phyloP scores from a whole-genome alignment of 2,329 filamentous ascomycete species.

The Trichoderma atrobrunneum region DNA sequence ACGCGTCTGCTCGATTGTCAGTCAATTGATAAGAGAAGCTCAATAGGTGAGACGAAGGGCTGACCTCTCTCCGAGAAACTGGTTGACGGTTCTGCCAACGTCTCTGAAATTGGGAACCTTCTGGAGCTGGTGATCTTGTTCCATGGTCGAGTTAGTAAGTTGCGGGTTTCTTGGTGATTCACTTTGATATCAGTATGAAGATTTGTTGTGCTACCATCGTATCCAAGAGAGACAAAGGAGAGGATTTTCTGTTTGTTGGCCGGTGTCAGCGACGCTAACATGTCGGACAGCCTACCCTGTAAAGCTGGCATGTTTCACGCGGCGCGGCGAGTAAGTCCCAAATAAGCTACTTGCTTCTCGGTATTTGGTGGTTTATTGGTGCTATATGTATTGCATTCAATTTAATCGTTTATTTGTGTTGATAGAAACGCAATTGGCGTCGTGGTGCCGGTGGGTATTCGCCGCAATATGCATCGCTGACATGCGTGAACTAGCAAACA shows the following conservation, averaged over 20 bases:
- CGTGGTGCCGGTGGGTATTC: background rate
- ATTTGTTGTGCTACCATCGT: background rate
- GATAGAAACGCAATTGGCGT: background rate
- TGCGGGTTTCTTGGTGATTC: background rate
- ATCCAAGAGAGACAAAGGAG: background rate
- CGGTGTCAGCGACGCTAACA: background rate
- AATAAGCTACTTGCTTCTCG: background rate
- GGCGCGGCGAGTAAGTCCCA: background rate
- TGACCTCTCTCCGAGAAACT: slow-evolving; percentile 53
- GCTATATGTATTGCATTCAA: background rate
- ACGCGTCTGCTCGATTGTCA: slow-evolving; percentile 40
- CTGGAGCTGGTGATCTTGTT: slow-evolving; percentile 23
- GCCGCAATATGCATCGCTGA: background rate
- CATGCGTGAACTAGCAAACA: background rate
- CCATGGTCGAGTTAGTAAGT: background rate
- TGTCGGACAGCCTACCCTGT: background rate
- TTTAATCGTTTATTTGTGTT: background rate
- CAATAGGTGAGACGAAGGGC: background rate
- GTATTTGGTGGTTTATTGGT: background rate
- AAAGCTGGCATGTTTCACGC: background rate
- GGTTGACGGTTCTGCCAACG: slow-evolving; percentile 66
- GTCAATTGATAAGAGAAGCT: background rate
- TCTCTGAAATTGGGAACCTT: slow-evolving; percentile 71
- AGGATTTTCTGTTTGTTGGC: background rate
- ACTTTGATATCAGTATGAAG: background rate